Conservation (phyloP, 345 rosid genomes). For the Noccaea bulbosa region DNA sequence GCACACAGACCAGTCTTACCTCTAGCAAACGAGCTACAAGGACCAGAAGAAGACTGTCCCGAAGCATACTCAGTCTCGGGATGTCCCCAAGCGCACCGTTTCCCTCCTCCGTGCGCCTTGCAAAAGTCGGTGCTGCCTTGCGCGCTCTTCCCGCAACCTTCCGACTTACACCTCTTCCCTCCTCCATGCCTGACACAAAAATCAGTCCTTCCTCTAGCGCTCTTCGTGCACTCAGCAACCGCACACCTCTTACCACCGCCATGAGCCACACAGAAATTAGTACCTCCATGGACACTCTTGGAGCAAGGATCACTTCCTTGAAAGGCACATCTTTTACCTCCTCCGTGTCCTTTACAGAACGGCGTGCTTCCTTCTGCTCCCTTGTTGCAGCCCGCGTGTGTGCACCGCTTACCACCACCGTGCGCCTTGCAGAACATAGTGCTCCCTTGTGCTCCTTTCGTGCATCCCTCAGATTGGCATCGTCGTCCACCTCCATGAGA, state of each 20-base stretch:
- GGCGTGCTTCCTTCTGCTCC: conserved; percentile 99
- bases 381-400: conserved; percentile 72
- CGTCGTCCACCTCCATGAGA: conserved; percentile 98
- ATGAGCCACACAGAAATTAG: conserved; percentile 95
- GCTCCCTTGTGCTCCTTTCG: conserved; percentile 98
- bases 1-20: conserved; percentile 91
- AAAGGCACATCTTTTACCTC: conserved; percentile 93
- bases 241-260: conserved; percentile 99
- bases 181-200: conserved; percentile 98
- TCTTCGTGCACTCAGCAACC: conserved; percentile 82
- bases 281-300: conserved; percentile 99
- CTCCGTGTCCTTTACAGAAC: conserved; percentile 98
- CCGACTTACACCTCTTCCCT: conserved; percentile 88
- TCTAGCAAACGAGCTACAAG: conserved; percentile 88
- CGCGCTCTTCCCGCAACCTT: conserved; percentile 95
- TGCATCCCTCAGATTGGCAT: conserved; percentile 78
- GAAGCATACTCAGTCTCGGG: conserved; percentile 67
- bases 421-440: conserved; percentile 98
- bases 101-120: conserved; percentile 99
- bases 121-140: conserved; percentile 97
- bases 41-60: conserved; percentile 52
- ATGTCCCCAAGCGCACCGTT: conserved; percentile 93
- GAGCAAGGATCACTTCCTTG: conserved; percentile 78
- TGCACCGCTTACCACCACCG: conserved; percentile 97
- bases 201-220: conserved; percentile 96